Evolutionary conservation across 2,329 filamentous ascomycete genomes (phyloP), one percentile per base, ranked within the genome.

Genomic region (Aspergillus sp.): DNA sequence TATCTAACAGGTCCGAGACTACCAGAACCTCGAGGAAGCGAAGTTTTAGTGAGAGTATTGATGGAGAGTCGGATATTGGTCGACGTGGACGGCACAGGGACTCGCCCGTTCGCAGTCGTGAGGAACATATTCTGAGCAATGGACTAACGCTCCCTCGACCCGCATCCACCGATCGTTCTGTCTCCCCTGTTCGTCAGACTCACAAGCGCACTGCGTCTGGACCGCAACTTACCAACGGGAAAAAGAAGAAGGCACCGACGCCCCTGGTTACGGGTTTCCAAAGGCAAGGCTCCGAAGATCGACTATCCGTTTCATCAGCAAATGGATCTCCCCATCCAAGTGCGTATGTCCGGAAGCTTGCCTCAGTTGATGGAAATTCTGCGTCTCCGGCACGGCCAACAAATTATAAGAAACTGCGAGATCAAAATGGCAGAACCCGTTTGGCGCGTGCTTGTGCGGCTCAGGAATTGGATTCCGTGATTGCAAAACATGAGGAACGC

Each of bases 401-500:
- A 54, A 69, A 70, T 2, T 89, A 91, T 70, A 96, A 93, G 73
- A 93, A 95, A 66, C 89, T 93, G 69, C 86, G 93, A 21, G 95
- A 98, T 75, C 90, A 91, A 55, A 96, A 96, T 71, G 95, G 95
- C 21, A 90, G 96, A 65, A 99, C 95, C 4, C 85, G 89, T 53
- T 81, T 99, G 23, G 92, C 93, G n/a, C 87, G 93, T 63, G 92
- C 93, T 27, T 96, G 92, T 73, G 90, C 93, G 39, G 87, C 88
- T 65, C 91, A 92, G 51, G 91, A 96, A 69, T 84, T 95, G 55
- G 90, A 93, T 2, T 81, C 82, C 9, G 92, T 91, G 15, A 93
- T 90, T 71, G 83, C 85, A 65, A 85, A 90, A 62, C 83, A 92
- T 33, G 80, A 84, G 8, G 90, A 96, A 70, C 85, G 92, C 19